Conservation (phyloP, 2,329 filamentous ascomycete genomes). For the Aspergillus aculeatus region DNA sequence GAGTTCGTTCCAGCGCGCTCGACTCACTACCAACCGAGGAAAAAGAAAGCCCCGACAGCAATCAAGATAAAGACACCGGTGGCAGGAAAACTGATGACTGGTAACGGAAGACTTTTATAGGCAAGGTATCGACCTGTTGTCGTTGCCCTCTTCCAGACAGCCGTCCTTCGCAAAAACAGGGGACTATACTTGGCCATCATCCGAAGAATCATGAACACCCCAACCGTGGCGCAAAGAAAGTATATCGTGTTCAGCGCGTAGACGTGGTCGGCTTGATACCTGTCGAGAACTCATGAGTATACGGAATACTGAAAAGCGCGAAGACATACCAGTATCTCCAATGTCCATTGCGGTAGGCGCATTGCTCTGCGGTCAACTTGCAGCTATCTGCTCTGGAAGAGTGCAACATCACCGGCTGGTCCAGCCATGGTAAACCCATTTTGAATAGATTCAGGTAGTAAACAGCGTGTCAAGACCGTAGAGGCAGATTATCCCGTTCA, state of each 20-base stretch:
- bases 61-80: constrained; percentile 47
- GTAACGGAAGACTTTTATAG: constrained; percentile 42
- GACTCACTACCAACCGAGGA: constrained; percentile 37
- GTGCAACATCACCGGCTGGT: constrained; percentile 33
- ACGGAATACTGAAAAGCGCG: not conserved
- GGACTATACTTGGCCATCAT: constrained; percentile 34
- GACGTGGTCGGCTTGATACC: constrained; percentile 56
- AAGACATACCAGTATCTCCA: constrained; percentile 34
- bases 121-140: constrained; percentile 43
- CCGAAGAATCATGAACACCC: constrained; percentile 48
- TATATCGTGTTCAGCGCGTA: constrained; percentile 55
- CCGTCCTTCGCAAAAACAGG: constrained; percentile 23
- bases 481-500: too few species aligned
- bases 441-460: not conserved
- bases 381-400: constrained; percentile 30
- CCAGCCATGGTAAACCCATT: constrained; percentile 30
- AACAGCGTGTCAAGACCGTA: too few species aligned
- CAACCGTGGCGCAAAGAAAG: constrained; percentile 52
- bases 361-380: constrained; percentile 30
- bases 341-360: constrained; percentile 24
- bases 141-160: constrained; percentile 33
- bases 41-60: constrained; percentile 46
- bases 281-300: constrained; percentile 20
- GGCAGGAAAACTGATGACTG: constrained; percentile 43
- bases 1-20: not conserved